Evolutionary conservation across 345 rosid species (phyloP).

Genomic region (Bruguiera gymnorhiza): DNA sequence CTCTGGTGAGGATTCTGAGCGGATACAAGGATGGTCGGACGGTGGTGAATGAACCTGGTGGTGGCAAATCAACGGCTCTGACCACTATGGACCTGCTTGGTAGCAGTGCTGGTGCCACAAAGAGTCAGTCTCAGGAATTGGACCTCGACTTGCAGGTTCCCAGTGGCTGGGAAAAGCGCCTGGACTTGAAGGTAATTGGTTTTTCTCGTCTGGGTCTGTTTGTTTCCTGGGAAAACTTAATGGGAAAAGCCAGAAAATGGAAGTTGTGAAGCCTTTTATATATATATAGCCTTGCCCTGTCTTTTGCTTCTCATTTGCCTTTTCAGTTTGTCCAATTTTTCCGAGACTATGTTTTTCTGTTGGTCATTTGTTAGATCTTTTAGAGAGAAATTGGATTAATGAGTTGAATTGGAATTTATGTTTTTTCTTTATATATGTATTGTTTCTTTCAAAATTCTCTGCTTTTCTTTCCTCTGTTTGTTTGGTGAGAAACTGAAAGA

Average conservation of each 20-base stretch:
- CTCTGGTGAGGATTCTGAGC: constrained; percentile 20
- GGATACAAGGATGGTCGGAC: constrained; percentile 26
- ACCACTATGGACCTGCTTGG: constrained; percentile 76
- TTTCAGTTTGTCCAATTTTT: too few relatives aligned
- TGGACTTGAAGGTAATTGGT: constrained; percentile 66
- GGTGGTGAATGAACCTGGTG: constrained; percentile 10
- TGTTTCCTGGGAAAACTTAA: constrained; percentile 19
- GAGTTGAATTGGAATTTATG: too few relatives aligned
- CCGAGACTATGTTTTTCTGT: background rate
- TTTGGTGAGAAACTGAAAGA: constrained; percentile 15
- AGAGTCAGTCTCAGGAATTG: constrained; percentile 58
- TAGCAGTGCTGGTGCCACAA: constrained; percentile 11
- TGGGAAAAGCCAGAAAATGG: background rate
- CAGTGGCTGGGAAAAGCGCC: constrained; percentile 81
- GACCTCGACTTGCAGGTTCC: constrained; percentile 93
- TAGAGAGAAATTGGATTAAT: too few relatives aligned
- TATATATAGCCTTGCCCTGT: too few relatives aligned
- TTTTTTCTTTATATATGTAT: too few relatives aligned
- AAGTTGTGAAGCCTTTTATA: background rate
- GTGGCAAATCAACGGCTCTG: constrained; percentile 42
- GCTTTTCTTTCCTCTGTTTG: constrained; percentile 15
- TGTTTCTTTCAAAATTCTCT: background rate
- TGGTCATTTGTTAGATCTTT: too few relatives aligned
- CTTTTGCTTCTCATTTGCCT: too few relatives aligned
- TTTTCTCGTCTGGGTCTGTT: constrained; percentile 8